Conservation (phyloP, 805 yeast species). For the Candida qinlingensis region DNA sequence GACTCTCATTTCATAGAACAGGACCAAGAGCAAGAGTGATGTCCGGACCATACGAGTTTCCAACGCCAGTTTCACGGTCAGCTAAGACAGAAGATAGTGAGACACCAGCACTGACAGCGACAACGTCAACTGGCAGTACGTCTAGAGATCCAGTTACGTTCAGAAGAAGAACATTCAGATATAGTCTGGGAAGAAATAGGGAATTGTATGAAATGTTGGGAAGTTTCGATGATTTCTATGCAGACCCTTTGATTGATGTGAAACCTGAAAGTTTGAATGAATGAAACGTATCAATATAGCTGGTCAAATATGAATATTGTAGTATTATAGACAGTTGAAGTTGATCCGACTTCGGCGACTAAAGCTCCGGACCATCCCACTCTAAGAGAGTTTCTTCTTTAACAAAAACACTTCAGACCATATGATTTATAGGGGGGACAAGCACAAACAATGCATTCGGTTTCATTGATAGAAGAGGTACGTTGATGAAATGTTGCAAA, state of each 20-base stretch:
- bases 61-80: background rate
- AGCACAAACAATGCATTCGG: too few relatives aligned
- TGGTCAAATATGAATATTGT: too few relatives aligned
- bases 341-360: too few relatives aligned
- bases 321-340: too few relatives aligned
- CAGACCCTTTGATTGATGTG: constrained; percentile 1
- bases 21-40: background rate
- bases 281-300: background rate
- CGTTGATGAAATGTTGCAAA: too few relatives aligned
- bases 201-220: constrained; percentile 14
- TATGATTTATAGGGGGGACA: too few relatives aligned
- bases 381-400: too few relatives aligned
- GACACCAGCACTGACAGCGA: background rate
- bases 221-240: constrained; percentile 10
- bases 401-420: too few relatives aligned
- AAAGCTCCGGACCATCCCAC: too few relatives aligned
- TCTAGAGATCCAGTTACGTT: constrained; percentile 2
- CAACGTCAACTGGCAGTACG: constrained; percentile 3
- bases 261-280: background rate
- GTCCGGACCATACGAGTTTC: background rate
- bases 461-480: too few relatives aligned
- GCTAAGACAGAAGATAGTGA: background rate
- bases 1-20: constrained; percentile 4
- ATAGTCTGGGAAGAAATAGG: constrained; percentile 9
- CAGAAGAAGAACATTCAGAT: constrained; percentile 6